Percentiles rank a stretch among this genome's conserved stretches.
These are phyloP conservation scores for Bryoerythrophyllum caledonicum DNA, from an alignment of 225 moss, liverwort and hornwort genomes.

Conservation along the genomic window DNA sequence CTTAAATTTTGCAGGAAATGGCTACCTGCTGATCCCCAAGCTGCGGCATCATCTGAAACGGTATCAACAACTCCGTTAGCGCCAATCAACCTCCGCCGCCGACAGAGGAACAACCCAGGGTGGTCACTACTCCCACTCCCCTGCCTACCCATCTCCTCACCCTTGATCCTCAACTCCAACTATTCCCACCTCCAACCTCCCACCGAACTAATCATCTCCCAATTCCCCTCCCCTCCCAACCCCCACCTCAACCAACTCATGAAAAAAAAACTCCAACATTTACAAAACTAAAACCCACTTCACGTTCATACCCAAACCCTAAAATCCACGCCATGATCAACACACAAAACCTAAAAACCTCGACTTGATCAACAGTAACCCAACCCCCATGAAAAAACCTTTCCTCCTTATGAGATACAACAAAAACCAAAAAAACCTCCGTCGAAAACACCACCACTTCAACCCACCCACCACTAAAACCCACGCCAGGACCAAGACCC, in stretches of 20 bases:
- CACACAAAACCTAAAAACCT: too few relatives aligned
- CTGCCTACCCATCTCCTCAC: slow-evolving; percentile 17
- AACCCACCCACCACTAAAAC: neutral
- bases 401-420: too few relatives aligned
- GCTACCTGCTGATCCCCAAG: slow-evolving; percentile 68
- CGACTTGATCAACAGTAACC: too few relatives aligned
- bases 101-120: neutral
- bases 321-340: too few relatives aligned
- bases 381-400: neutral
- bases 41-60: slow-evolving; percentile 73
- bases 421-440: neutral
- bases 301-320: too few relatives aligned
- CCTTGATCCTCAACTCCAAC: neutral
- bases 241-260: slow-evolving; percentile 7
- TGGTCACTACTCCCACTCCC: neutral
- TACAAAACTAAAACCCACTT: too few relatives aligned
- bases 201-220: neutral
- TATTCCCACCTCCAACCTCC: neutral
- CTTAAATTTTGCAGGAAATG: slow-evolving; percentile 23
- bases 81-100: neutral
- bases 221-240: neutral
- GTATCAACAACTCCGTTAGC: slow-evolving; percentile 48
- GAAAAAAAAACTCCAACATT: neutral
- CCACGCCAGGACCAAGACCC: too few relatives aligned
- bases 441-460: neutral